Base-by-base conservation (phyloP, 2,329 filamentous ascomycete species). In the Xylariaceae sp. region DNA sequence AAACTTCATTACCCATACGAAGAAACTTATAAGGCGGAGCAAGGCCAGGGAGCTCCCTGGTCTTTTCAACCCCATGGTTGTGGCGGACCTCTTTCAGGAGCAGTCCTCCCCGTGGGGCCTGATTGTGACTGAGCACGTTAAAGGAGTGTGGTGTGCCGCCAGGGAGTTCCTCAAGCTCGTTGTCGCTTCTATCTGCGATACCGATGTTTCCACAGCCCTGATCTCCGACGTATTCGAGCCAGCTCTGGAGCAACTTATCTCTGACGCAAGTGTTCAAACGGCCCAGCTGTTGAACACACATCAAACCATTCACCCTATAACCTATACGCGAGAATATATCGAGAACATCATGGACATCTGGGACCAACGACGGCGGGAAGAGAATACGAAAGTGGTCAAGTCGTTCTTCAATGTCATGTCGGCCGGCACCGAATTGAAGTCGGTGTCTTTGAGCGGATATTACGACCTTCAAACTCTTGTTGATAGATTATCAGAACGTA, bases 31-130 rank as follows among this genome's bases (percentile, higher is more conserved):
- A 54, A 63, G 69, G 23, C 73, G 73, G 44, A 77, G 71, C 4
- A 75, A 77, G 39, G 84, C 82, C 1, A 72, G 78, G 4, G 86
- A 89, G 66, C 71, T 89, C 0, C 82, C 83, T 0, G 83, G 85
- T 0, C 82, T 76, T 0, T 87, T 84, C 69, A 86, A 86, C 60
- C 80, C 85, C 0, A 68, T 83, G 56, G 73, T 88, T 8, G 77
- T 88, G 0, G 73, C 74, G 0, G 80, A 87, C 18, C 69, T 89
- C 0, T 89, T 89, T 67, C 73, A 73, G 17, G 78, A 86, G 51
- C 84, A 88, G 59, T 84, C 79, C 0, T 57, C 64, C 5, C 79
- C 78, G 0, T 89, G 84, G 86, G 69, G 76, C 48, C 35, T 58
- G 0, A 75, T 83, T 30, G 81, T 79, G 0, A 68, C 73, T 4